Conservation (phyloP, 495 filamentous ascomycete genomes). For the Filosporella fistucella region DNA sequence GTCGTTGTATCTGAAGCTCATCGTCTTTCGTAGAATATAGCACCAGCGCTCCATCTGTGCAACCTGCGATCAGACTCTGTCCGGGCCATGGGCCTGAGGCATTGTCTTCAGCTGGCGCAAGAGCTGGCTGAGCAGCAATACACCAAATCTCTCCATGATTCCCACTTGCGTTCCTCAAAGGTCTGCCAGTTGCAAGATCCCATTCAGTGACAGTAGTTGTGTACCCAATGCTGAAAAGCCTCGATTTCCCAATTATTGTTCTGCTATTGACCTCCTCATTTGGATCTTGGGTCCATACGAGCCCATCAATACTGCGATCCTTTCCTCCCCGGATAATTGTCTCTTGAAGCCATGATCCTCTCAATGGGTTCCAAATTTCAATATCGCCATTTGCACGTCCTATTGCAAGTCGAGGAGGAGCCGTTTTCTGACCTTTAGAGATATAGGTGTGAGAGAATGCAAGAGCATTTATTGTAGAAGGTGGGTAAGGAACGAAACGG, state of each 20-base stretch:
- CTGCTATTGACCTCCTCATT: constrained; percentile 59
- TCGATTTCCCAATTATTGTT: constrained; percentile 64
- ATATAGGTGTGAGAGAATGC: constrained; percentile 83
- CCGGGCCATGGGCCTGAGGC: constrained; percentile 28
- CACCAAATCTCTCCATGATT: constrained; percentile 98
- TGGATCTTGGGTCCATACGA: constrained; percentile 89
- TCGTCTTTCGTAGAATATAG: constrained; percentile 79
- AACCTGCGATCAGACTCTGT: constrained; percentile 83
- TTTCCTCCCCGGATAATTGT: constrained; percentile 77
- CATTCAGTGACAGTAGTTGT: constrained; percentile 91
- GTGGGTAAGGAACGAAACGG: constrained; percentile 92
- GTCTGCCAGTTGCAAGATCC: constrained; percentile 74
- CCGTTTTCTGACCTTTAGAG: constrained; percentile 44
- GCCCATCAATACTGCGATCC: constrained; percentile 81
- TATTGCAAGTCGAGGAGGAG: constrained; percentile 70
- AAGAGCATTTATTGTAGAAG: constrained; percentile 87
- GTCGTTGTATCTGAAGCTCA: constrained; percentile 66
- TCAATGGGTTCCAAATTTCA: constrained; percentile 94
- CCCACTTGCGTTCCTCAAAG: constrained; percentile 76
- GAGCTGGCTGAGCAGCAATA: constrained; percentile 77
- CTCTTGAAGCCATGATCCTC: constrained; percentile 87
- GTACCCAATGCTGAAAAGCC: constrained; percentile 95
- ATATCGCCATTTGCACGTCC: constrained; percentile 94
- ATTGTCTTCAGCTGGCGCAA: constrained; percentile 29
- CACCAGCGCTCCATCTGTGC: constrained; percentile 85